A percentile compares a stretch with the other conserved stretches of the same genome.
Evolutionary conservation across 1,139 yeast species (phyloP).

Genomic region (Zygosaccharomyces pseudobailii): DNA sequence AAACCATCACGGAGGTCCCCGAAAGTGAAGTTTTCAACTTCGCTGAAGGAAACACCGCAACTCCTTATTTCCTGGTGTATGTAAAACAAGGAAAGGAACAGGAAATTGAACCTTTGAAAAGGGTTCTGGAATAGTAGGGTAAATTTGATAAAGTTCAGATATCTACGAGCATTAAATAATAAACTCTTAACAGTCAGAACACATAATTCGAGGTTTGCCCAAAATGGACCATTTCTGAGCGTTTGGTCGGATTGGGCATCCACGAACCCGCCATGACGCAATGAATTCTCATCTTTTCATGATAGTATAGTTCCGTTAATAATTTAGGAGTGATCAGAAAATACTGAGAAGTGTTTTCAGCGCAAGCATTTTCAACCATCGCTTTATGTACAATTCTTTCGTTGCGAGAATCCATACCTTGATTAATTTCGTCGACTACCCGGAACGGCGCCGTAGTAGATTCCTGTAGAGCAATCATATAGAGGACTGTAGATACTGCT

Average conservation of each 20-base stretch:
- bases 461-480: constrained; percentile 89
- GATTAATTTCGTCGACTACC: constrained; percentile 96
- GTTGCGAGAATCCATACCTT: constrained; percentile 95
- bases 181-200: constrained; percentile 11
- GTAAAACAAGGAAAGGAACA: constrained; percentile 59
- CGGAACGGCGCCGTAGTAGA: constrained; percentile 86
- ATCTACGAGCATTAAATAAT: constrained; percentile 3
- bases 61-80: constrained; percentile 88
- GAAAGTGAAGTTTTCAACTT: constrained; percentile 69
- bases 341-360: constrained; percentile 60
- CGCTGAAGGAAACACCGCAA: constrained; percentile 71
- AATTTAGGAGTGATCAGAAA: constrained; percentile 91
- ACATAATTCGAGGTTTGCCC: constrained; percentile 36
- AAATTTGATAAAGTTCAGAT: constrained; percentile 1
- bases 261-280: constrained; percentile 73
- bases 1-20: constrained; percentile 75
- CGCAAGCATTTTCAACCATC: constrained; percentile 82
- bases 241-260: constrained; percentile 36
- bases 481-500: constrained; percentile 89
- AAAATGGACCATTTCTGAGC: constrained; percentile 31
- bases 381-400: constrained; percentile 84
- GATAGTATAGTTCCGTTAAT: constrained; percentile 72
- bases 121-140: constrained; percentile 32
- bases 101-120: constrained; percentile 65
- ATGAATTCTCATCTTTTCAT: constrained; percentile 78